Evolutionary conservation across 768 basidiomycete genomes (phyloP).

Genomic region (Suillus ampliporus): DNA sequence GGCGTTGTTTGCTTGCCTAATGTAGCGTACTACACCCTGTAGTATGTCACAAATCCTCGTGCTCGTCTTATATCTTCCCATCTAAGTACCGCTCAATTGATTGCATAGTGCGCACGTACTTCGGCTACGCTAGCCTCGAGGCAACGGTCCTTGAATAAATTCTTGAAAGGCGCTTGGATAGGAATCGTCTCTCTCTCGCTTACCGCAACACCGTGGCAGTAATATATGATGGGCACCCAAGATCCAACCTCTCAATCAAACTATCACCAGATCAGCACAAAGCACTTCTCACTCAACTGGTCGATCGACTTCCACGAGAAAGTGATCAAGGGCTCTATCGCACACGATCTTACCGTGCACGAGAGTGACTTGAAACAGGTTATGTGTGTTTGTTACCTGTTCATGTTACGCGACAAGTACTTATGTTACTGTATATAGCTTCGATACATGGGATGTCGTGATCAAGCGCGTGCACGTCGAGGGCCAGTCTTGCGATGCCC

Average conservation of each 20-base stretch:
- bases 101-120: too few species aligned
- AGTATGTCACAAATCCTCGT: too few species aligned
- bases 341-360: conserved; percentile 62
- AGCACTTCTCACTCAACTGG: conserved; percentile 80
- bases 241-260: conserved; percentile 86
- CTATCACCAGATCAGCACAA: conserved; percentile 67
- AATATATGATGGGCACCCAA: neutral
- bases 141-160: neutral
- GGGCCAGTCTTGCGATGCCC: conserved; percentile 47
- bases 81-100: too few species aligned
- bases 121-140: neutral
- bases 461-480: conserved; percentile 60
- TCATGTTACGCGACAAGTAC: neutral
- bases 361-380: conserved; percentile 59
- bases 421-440: conserved; percentile 46
- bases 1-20: conserved; percentile 2
- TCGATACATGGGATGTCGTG: conserved; percentile 78
- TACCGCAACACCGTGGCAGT: neutral
- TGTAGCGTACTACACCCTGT: neutral
- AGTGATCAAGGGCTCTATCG: conserved; percentile 67
- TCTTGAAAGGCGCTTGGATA: conserved; percentile 2
- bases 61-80: neutral
- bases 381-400: conserved; percentile 49
- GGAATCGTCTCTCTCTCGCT: neutral
- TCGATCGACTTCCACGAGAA: conserved; percentile 69